Percentiles rank a stretch among this genome's conserved stretches.
These are phyloP conservation scores for Aquilaria agallochum DNA, from an alignment of 441 rosid genomes.

Conservation along the genomic window DNA sequence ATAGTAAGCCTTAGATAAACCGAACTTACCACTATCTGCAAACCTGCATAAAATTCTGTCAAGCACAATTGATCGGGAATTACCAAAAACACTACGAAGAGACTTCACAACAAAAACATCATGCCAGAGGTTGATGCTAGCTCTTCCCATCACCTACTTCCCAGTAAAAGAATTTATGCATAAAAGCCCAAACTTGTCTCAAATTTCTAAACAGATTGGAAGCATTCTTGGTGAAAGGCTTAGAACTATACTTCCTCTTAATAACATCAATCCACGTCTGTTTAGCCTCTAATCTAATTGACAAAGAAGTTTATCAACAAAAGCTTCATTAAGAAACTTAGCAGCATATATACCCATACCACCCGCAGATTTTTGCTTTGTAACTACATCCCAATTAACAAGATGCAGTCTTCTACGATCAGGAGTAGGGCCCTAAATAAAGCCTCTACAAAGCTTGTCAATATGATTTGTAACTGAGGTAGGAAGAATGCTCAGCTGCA, in stretches of 20 bases:
- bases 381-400: not conserved
- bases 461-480: not conserved
- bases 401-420: not conserved
- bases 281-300: not conserved
- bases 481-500: not conserved
- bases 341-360: not conserved
- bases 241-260: not conserved
- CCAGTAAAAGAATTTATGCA: not conserved
- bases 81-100: not conserved
- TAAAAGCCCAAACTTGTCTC: not conserved
- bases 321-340: not conserved
- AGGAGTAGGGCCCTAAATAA: not conserved
- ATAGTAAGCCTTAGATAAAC: not conserved
- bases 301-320: not conserved
- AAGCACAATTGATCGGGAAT: not conserved
- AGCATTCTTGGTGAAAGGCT: not conserved
- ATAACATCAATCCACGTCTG: not conserved
- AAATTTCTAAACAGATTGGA: not conserved
- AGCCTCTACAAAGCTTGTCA: not conserved
- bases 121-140: not conserved
- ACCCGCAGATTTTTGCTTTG: not conserved
- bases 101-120: not conserved
- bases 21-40: not conserved
- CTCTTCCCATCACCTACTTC: not conserved
- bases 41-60: not conserved